phyloP scores from a whole-genome alignment of 139 green algal genomes.

The Chlamydomonas schloesseri region DNA sequence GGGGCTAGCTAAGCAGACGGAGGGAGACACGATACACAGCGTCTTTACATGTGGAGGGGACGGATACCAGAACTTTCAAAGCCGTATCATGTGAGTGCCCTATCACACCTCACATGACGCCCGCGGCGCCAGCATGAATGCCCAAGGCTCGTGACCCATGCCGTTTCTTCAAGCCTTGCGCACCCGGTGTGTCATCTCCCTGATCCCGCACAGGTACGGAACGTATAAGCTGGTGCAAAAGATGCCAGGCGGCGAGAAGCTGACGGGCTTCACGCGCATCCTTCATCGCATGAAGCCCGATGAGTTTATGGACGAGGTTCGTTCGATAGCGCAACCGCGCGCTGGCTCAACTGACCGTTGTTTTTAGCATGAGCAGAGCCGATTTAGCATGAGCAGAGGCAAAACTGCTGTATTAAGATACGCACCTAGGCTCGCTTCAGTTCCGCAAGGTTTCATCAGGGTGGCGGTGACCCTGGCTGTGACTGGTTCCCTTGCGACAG shows the following conservation, averaged over 20 bases:
- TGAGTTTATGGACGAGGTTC: conserved; percentile 79
- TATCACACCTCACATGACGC: too few species aligned
- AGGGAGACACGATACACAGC: conserved; percentile 21
- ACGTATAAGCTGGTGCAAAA: conserved; percentile 83
- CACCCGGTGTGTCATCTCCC: too few species aligned
- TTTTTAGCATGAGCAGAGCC: too few species aligned
- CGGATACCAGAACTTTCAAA: conserved; percentile 41
- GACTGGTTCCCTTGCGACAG: conserved; percentile 45
- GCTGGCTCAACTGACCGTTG: too few species aligned
- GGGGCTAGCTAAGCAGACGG: neutral
- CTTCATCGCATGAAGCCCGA: conserved; percentile 84
- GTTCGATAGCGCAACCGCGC: neutral
- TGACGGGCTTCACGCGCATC: conserved; percentile 90
- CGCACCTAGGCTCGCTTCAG: too few species aligned
- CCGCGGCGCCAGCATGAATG: too few species aligned
- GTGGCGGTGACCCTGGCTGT: too few species aligned
- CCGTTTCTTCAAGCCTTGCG: too few species aligned
- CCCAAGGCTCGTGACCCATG: too few species aligned
- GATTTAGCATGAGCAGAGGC: too few species aligned
- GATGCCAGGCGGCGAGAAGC: conserved; percentile 77
- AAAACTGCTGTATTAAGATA: too few species aligned
- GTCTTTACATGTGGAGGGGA: conserved; percentile 34
- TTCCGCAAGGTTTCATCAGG: too few species aligned
- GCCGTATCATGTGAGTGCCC: conserved; percentile 41
- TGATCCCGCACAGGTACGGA: conserved; percentile 63